Evolutionary conservation across 176 grass and related monocot genomes (phyloP).

Genomic region (Oryza australiensis): DNA sequence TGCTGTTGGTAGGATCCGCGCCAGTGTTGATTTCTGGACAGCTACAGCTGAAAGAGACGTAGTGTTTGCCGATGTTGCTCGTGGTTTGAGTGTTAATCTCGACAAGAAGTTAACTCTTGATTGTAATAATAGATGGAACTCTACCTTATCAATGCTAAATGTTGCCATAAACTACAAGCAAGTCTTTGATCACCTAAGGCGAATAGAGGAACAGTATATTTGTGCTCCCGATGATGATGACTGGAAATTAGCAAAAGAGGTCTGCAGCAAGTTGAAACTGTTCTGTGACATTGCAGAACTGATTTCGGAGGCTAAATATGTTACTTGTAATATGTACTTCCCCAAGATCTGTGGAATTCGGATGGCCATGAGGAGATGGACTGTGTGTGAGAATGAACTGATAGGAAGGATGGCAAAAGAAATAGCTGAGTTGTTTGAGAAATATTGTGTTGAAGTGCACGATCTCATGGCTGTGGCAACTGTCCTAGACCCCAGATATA

Average conservation of each 20-base stretch:
- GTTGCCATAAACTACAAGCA: neutral
- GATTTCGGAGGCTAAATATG: constrained; percentile 10
- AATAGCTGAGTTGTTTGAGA: neutral
- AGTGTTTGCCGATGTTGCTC: neutral
- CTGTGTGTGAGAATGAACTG: neutral
- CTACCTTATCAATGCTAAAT: neutral
- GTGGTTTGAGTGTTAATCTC: neutral
- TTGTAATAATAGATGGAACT: constrained; percentile 24
- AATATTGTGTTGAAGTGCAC: neutral
- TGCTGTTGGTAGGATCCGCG: constrained; percentile 11
- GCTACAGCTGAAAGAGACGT: constrained; percentile 23
- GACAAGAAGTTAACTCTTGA: constrained; percentile 19
- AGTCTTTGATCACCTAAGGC: neutral
- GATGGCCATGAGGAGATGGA: constrained; percentile 13
- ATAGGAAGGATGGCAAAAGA: neutral
- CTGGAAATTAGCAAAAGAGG: neutral
- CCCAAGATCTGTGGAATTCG: constrained; percentile 24
- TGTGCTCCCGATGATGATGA: neutral
- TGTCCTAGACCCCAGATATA: neutral
- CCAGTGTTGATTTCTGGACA: constrained; percentile 32
- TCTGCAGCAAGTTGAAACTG: neutral
- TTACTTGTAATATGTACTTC: constrained; percentile 14
- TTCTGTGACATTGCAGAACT: constrained; percentile 15
- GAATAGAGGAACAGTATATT: neutral
- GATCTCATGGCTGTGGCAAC: neutral